Base-by-base conservation (phyloP, 192 early-diverging fungal genomes). In the Coemansia sp. region DNA sequence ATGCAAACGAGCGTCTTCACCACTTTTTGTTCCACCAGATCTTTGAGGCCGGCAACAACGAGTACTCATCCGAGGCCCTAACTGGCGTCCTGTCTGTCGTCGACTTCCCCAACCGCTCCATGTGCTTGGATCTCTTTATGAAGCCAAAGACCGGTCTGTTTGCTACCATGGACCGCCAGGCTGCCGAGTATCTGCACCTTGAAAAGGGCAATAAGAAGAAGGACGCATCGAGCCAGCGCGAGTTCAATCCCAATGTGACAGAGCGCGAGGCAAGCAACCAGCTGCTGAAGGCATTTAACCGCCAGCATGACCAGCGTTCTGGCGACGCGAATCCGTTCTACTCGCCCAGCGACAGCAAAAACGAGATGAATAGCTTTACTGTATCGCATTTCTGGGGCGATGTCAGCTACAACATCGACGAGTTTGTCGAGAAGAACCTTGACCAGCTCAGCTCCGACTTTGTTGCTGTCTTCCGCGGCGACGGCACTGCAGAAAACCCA, bases 1-100 rank as follows among this genome's bases (percentile, higher is more conserved):
- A 89, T 69, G 89, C 93, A 59, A 95, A 92, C 77, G 95, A 96
- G 77, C 87, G 94, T 57, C 76, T 96, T 12, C 89, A 94, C 63
- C 84, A 88, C 62, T 93, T 93, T 64, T 73, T 87, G 62, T 77
- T 87, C 48, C 84, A 88, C 38, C 85, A 89, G 48, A 71, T 92
- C 51, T 90, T 94, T 61, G 93, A 94, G 67, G 73, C 82, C 3
- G 86, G 86, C 57, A 82, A 73, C 32, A 69, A 81, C 29, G 86
- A 90, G 40, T 89, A 88, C 62, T 80, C 73, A 0, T 57, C 67
- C 32, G 92, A 93, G 51, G 89, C 87, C 28, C 70, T 90, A 32
- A 54, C 63, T 51, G 65, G 67, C 7, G 31, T 40, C 32, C 67
- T 77, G 30, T 80, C 85, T 4, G 68, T 81, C 11, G 77, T 89